Evolutionary conservation across 2,329 filamentous ascomycete genomes (phyloP).

Genomic region (Ophiostoma sp.): DNA sequence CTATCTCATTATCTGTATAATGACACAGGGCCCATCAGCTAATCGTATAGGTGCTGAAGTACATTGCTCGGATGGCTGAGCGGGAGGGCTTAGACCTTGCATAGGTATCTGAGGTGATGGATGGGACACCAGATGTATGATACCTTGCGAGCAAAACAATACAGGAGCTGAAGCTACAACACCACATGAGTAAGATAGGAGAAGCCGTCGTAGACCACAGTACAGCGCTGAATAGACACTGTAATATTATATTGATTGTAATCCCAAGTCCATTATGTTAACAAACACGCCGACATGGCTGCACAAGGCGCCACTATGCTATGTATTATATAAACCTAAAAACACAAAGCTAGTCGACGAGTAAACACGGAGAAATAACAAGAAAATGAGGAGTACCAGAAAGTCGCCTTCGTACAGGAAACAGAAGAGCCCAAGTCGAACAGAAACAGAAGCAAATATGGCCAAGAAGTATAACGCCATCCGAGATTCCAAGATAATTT

Average conservation of each 20-base stretch:
- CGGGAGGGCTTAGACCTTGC: slow-evolving; percentile 69
- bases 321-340: neutral
- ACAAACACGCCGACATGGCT: neutral
- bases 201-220: too few relatives aligned
- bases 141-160: neutral
- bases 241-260: neutral
- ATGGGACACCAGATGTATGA: neutral
- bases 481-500: slow-evolving; percentile 13
- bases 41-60: slow-evolving; percentile 45
- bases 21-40: slow-evolving; percentile 23
- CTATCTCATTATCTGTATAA: neutral
- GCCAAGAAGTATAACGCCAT: slow-evolving; percentile 1
- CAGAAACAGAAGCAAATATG: slow-evolving; percentile 14
- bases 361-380: neutral
- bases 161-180: neutral
- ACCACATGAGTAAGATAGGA: neutral
- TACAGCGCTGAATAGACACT: too few relatives aligned
- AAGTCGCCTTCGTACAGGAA: neutral
- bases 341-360: neutral
- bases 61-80: slow-evolving; percentile 72
- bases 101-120: neutral
- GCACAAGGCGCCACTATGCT: neutral
- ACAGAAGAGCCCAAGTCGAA: slow-evolving; percentile 2
- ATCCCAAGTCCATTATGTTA: neutral
- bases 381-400: neutral